Evolutionary conservation across 805 yeast species (phyloP).

Genomic region (Kurtzmaniella fragi): DNA sequence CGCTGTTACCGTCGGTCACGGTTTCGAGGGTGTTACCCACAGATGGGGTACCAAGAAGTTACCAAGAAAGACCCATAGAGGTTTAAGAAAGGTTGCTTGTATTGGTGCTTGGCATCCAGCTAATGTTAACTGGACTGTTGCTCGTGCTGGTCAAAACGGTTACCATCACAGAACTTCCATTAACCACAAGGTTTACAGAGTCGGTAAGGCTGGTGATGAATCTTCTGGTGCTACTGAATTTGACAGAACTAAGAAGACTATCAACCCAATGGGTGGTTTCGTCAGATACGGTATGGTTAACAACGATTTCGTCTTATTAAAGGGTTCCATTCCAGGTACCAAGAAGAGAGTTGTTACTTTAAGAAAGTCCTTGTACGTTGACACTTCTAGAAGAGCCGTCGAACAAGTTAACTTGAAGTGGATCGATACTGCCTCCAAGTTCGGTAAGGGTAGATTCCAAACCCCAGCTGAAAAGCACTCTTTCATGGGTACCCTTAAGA

Average conservation of each 20-base stretch:
- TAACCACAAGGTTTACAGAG: slow-evolving; percentile 99
- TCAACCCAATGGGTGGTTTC: slow-evolving; percentile 99
- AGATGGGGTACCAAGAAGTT: slow-evolving; percentile 99
- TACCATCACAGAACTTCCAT: slow-evolving; percentile 99
- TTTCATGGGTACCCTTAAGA: slow-evolving; percentile 99
- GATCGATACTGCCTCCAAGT: slow-evolving; percentile 99
- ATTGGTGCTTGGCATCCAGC: slow-evolving; percentile 99
- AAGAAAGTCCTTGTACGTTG: slow-evolving; percentile 97
- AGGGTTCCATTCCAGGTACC: slow-evolving; percentile 99
- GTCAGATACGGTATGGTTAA: slow-evolving; percentile 98
- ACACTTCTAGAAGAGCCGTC: slow-evolving; percentile 95
- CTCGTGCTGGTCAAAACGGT: slow-evolving; percentile 99
- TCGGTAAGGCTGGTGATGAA: slow-evolving; percentile 95
- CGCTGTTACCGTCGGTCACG: slow-evolving; percentile 99
- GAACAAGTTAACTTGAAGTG: slow-evolving; percentile 97
- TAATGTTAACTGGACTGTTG: slow-evolving; percentile 99
- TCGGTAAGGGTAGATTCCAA: slow-evolving; percentile 99
- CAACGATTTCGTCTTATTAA: slow-evolving; percentile 95
- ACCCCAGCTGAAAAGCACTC: slow-evolving; percentile 99
- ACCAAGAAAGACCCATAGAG: slow-evolving; percentile 99
- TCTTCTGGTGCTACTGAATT: slow-evolving; percentile 92
- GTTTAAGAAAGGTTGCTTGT: slow-evolving; percentile 99
- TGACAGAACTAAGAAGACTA: slow-evolving; percentile 99
- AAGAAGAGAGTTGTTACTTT: slow-evolving; percentile 99
- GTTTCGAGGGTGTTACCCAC: slow-evolving; percentile 99